Evolutionary conservation across 192 early-diverging fungal genomes (phyloP).

Genomic region (Radiomyces spectabilis): DNA sequence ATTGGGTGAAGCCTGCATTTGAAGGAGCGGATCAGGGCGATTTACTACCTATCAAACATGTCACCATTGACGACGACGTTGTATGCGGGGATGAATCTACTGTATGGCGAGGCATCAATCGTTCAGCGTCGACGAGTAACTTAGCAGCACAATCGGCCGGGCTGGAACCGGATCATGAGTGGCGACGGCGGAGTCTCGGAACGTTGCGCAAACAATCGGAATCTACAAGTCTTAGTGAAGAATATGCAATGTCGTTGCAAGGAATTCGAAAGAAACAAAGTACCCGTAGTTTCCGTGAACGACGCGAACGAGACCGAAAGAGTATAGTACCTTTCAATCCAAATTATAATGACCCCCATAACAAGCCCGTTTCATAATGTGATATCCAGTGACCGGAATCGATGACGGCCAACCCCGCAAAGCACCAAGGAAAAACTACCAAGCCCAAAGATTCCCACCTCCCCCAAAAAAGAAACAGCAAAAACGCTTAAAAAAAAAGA

Average conservation of each 20-base stretch:
- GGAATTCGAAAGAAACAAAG: slow-evolving; percentile 27
- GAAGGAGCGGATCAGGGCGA: slow-evolving; percentile 26
- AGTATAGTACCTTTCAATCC: too few species aligned
- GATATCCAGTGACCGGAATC: too few species aligned
- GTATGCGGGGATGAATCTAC: not conserved
- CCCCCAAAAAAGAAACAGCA: too few species aligned
- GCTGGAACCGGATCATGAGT: not conserved
- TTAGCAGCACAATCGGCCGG: not conserved
- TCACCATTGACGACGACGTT: not conserved
- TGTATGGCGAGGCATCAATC: slow-evolving; percentile 11
- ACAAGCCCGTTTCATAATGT: too few species aligned
- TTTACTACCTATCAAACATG: slow-evolving; percentile 20
- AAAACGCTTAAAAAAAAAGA: too few species aligned
- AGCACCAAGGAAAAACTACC: too few species aligned
- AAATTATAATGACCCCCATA: too few species aligned
- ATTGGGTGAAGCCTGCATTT: slow-evolving; percentile 52
- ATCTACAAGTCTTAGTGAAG: slow-evolving; percentile 13
- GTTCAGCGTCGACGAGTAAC: slow-evolving; percentile 9
- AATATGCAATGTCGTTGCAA: slow-evolving; percentile 20
- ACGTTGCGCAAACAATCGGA: not conserved
- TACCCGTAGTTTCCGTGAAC: slow-evolving; percentile 28
- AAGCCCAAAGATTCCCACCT: too few species aligned
- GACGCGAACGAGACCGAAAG: slow-evolving; percentile 26
- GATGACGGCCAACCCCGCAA: too few species aligned
- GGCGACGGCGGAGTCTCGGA: slow-evolving; percentile 12